A percentile compares a stretch with the other conserved stretches of the same genome.
These are phyloP conservation scores for Coniella lustricola DNA, from an alignment of 2,329 filamentous ascomycete species.

Conservation along the genomic window DNA sequence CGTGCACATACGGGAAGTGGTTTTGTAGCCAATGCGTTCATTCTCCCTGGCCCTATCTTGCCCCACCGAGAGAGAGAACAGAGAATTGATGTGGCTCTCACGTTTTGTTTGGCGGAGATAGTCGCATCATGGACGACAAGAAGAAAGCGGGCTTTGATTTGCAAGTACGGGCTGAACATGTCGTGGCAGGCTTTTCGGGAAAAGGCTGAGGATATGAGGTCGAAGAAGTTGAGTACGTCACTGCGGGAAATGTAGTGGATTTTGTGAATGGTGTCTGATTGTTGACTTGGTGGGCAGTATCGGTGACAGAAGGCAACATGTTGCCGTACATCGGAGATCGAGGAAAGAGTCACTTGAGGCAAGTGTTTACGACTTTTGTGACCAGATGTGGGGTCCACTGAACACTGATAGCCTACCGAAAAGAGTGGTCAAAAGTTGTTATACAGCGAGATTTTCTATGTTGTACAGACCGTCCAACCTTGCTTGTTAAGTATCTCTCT, in stretches of 20 bases:
- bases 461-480: background rate
- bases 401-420: background rate
- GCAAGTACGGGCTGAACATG: conserved; percentile 73
- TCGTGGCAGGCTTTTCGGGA: conserved; percentile 48
- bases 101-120: no score
- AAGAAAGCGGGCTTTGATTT: conserved; percentile 80
- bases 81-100: no score
- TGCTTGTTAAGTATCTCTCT: no score
- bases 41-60: background rate
- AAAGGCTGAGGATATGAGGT: conserved; percentile 42
- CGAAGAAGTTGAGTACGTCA: conserved; percentile 34
- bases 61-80: no score
- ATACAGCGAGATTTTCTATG: conserved; percentile 1
- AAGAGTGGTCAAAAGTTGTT: conserved; percentile 1
- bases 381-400: background rate
- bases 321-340: background rate
- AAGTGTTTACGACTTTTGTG: background rate
- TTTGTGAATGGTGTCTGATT: no score
- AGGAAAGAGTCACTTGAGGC: background rate
- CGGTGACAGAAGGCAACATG: background rate
- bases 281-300: background rate
- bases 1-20: conserved; percentile 75
- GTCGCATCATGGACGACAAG: conserved; percentile 40
- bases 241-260: background rate
- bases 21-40: conserved; percentile 62